Conservation (phyloP, 2,329 filamentous ascomycete species). For the Thyridium curvatum region DNA sequence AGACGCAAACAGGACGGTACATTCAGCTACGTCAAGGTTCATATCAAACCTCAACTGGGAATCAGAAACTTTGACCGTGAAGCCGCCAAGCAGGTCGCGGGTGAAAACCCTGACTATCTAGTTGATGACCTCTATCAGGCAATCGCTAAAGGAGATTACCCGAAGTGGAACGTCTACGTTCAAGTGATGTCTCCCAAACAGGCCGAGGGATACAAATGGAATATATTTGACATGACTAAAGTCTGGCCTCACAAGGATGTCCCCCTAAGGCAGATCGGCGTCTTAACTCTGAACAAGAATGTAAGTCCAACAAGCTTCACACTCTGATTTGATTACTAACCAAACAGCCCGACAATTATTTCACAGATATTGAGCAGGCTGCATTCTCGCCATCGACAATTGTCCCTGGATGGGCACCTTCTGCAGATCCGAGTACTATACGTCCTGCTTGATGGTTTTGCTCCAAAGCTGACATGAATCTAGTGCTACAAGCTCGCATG, state of each 20-base stretch:
- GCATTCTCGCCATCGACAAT: constrained; percentile 50
- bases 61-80: constrained; percentile 13
- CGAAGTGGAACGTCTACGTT: constrained; percentile 42
- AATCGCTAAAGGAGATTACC: constrained; percentile 35
- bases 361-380: constrained; percentile 46
- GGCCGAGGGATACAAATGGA: constrained; percentile 36
- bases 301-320: no score
- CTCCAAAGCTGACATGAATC: constrained; percentile 10
- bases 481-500: constrained; percentile 45
- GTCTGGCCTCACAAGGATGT: constrained; percentile 46
- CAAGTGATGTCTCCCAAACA: constrained; percentile 47
- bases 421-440: constrained; percentile 40
- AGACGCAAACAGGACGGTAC: constrained; percentile 6
- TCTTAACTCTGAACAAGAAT: constrained; percentile 44
- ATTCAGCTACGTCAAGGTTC: constrained; percentile 8
- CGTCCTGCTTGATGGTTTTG: no score
- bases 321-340: no score
- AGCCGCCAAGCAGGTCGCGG: constrained; percentile 25
- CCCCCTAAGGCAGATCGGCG: constrained; percentile 40
- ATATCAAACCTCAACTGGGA: constrained; percentile 8
- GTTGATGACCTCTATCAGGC: constrained; percentile 37
- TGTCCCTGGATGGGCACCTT: constrained; percentile 47
- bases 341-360: constrained; percentile 14
- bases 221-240: constrained; percentile 51
- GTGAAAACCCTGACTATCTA: constrained; percentile 44